Conservation (phyloP, 768 basidiomycete genomes). For the Stropharia rugosoannulata region DNA sequence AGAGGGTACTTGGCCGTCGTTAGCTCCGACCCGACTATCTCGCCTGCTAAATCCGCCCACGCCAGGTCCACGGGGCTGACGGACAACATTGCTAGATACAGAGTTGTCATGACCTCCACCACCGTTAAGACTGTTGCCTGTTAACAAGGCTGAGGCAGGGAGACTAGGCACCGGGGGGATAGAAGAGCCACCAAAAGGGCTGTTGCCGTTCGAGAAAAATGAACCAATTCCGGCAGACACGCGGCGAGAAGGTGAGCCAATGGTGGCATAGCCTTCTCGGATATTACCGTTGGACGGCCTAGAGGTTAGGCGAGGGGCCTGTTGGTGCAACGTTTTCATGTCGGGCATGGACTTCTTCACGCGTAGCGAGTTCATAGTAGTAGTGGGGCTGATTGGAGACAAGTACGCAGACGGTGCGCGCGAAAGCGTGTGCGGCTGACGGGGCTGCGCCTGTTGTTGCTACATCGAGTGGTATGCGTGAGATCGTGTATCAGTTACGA, state of each 20-base stretch:
- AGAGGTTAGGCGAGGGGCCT: constrained; percentile 75
- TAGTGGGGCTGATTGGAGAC: constrained; percentile 44
- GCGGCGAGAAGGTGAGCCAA: constrained; percentile 79
- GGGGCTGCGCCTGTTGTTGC: constrained; percentile 40
- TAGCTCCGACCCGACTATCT: constrained; percentile 52
- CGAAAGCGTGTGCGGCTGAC: constrained; percentile 66
- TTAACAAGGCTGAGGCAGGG: constrained; percentile 50
- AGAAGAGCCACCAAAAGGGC: constrained; percentile 39
- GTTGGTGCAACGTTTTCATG: constrained; percentile 82
- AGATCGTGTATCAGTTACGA: constrained; percentile 8
- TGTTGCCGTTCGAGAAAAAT: constrained; percentile 58
- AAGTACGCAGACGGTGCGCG: constrained; percentile 84
- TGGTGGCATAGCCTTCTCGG: constrained; percentile 82
- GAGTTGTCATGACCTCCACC: constrained; percentile 40
- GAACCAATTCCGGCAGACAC: constrained; percentile 69
- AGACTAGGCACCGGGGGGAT: constrained; percentile 82
- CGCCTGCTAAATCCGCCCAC: constrained; percentile 70
- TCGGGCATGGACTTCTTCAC: constrained; percentile 99
- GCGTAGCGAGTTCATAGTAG: constrained; percentile 59
- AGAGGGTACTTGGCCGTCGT: constrained; percentile 40
- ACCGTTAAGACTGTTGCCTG: constrained; percentile 41
- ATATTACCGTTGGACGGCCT: constrained; percentile 90
- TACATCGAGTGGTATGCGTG: constrained; percentile 11
- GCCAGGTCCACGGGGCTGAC: constrained; percentile 86
- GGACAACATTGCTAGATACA: constrained; percentile 55